Evolutionary conservation across 768 basidiomycete genomes (phyloP), one percentile per base, ranked within the genome.

Genomic region (Auriculariales sp.): DNA sequence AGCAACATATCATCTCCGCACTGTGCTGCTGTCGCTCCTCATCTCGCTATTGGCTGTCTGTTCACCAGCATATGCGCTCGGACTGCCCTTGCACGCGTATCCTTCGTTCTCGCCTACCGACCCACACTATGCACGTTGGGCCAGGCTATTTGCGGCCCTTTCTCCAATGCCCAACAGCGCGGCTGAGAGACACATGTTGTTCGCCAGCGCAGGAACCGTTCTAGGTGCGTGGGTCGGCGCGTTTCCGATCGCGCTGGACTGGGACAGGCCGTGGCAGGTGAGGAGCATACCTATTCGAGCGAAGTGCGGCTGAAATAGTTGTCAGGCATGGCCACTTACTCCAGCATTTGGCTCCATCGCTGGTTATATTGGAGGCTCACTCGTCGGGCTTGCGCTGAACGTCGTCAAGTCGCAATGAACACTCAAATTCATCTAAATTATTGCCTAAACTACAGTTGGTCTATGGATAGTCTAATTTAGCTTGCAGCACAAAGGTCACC

Each of bases 221-320:
- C 27, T 81, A 17, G 94, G 93, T 4, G 71, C 75, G 36, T 95
- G 91, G 93, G 30, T 74, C 12, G 92, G 91, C 14, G 78, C 75
- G 9, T 70, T 93, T 42, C 87, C 90, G 2, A 81, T 92, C 42
- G 85, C 89, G 0, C 77, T 98, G 15, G 94, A 98, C 65, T 98
- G 94, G 94, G 92, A 92, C 59, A 75, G 90, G 31, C 89, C 93
- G 5, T 97, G 93, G 93, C 94, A 97, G 83, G 91, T 87, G 48
- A 50, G 77, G 66, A 30, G 30, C 1, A 25, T 33, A 28, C 45
- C 10, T 31, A 27, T 51, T 32, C 47, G 14, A 7, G 22, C 49
- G 15, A 28, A 10, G 9, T 44, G 27, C 24, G n/a, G 34, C 51
- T 29, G 42, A 47, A 10, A 29, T 28, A 33, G 25, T 34, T 11